These are phyloP conservation scores for Kandelia obovata DNA, from an alignment of 345 rosid species.

Conservation along the genomic window DNA sequence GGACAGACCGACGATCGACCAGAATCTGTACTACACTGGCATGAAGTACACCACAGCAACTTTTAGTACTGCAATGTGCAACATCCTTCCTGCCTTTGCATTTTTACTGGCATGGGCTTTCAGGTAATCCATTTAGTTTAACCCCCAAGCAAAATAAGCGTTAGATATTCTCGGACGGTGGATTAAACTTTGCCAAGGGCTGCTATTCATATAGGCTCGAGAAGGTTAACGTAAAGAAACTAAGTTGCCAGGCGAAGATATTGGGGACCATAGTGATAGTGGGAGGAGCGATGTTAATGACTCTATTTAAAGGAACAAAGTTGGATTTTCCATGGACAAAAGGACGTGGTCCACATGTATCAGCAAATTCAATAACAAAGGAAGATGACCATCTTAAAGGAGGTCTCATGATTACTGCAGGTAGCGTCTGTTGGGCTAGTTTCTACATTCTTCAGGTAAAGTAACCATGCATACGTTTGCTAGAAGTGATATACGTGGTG, in stretches of 20 bases:
- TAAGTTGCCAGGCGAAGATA: constrained; percentile 75
- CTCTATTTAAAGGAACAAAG: constrained; percentile 55
- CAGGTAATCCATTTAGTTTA: constrained; percentile 71
- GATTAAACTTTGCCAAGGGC: not conserved
- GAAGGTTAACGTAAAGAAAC: constrained; percentile 48
- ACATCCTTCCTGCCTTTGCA: constrained; percentile 79
- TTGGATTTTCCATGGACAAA: constrained; percentile 67
- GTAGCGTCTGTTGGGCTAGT: constrained; percentile 57
- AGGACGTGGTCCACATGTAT: constrained; percentile 14
- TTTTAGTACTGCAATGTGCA: constrained; percentile 73
- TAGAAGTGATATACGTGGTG: no score
- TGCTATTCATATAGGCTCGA: constrained; percentile 46
- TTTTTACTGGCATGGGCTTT: constrained; percentile 80
- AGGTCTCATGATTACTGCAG: constrained; percentile 43
- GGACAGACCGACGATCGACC: constrained; percentile 59
- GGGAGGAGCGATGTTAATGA: constrained; percentile 93
- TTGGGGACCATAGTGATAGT: constrained; percentile 79
- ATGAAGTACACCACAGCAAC: constrained; percentile 84
- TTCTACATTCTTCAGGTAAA: constrained; percentile 64
- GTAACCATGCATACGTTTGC: no score
- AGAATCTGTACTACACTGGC: constrained; percentile 66
- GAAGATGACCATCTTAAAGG: constrained; percentile 54
- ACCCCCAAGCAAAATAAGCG: no score
- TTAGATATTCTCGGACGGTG: not conserved
- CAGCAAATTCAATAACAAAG: constrained; percentile 13